Evolutionary conservation across 2,329 filamentous ascomycete species (phyloP).

Genomic region (Claviceps fusiformis): DNA sequence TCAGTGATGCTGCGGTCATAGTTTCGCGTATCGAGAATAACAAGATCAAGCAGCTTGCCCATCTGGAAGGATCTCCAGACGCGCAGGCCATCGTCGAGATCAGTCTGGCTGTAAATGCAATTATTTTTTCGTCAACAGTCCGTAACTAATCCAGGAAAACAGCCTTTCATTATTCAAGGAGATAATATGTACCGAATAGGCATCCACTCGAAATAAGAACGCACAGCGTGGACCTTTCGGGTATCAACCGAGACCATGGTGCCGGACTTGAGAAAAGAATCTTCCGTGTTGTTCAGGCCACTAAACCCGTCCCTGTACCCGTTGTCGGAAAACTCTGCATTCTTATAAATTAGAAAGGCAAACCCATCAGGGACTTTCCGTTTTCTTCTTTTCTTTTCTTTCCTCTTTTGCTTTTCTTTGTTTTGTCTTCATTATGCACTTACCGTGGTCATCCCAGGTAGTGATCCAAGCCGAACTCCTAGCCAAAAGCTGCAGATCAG

Average conservation of each 20-base stretch:
- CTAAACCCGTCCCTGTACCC: conserved; percentile 49
- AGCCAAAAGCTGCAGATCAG: conserved; percentile 26
- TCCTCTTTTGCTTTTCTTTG: no score
- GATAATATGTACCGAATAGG: conserved; percentile 14
- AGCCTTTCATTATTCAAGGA: no score
- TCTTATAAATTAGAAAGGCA: background rate
- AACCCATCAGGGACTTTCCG: background rate
- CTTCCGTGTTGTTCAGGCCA: conserved; percentile 51
- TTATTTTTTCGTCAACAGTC: no score
- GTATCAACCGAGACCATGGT: conserved; percentile 51
- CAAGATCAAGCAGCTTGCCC: conserved; percentile 50
- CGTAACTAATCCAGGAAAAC: background rate
- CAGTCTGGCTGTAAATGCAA: conserved; percentile 32
- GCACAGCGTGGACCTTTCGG: conserved; percentile 59
- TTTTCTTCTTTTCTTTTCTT: no score
- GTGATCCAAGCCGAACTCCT: conserved; percentile 31
- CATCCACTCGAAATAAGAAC: conserved; percentile 54
- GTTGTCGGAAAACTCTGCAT: conserved; percentile 45
- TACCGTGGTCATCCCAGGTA: conserved; percentile 36
- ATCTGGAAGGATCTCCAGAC: conserved; percentile 56
- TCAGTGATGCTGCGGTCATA: conserved; percentile 54
- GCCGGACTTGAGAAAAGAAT: conserved; percentile 45
- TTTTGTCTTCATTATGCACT: background rate
- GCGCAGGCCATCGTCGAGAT: conserved; percentile 55
- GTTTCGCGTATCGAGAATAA: conserved; percentile 56